Conservation (phyloP, 371 early-diverging fungal species). For the Actinomortierella ambigua region DNA sequence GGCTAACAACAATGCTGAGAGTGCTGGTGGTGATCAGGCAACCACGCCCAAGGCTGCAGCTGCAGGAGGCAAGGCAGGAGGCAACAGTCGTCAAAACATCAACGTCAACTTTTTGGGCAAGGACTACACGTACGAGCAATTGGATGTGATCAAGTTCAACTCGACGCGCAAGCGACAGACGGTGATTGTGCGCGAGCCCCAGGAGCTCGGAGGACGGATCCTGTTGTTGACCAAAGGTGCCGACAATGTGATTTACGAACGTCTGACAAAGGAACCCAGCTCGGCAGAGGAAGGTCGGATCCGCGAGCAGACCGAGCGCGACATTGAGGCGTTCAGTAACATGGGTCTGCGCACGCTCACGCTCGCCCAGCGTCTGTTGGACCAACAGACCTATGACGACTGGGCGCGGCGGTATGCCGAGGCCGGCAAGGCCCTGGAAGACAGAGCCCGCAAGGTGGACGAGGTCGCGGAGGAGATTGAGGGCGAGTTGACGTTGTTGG, state of each 20-base stretch:
- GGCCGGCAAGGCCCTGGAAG: slow-evolving; percentile 67
- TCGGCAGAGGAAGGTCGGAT: slow-evolving; percentile 49
- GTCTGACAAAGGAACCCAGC: slow-evolving; percentile 51
- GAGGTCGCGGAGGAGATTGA: slow-evolving; percentile 75
- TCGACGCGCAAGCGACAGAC: slow-evolving; percentile 89
- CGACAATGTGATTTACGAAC: slow-evolving; percentile 88
- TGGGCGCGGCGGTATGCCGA: slow-evolving; percentile 69
- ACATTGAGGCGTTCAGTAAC: slow-evolving; percentile 61
- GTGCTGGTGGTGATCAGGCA: slow-evolving; percentile 83
- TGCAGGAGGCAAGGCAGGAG: slow-evolving; percentile 10
- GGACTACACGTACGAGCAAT: slow-evolving; percentile 61
- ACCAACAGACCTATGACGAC: slow-evolving; percentile 66
- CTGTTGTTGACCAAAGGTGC: slow-evolving; percentile 96
- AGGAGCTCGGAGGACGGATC: slow-evolving; percentile 72
- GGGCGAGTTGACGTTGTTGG: slow-evolving; percentile 72
- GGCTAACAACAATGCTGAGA: slow-evolving; percentile 88
- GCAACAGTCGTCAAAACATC: slow-evolving; percentile 54
- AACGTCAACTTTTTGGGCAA: slow-evolving; percentile 73
- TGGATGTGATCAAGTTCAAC: slow-evolving; percentile 84
- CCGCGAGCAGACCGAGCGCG: slow-evolving; percentile 59
- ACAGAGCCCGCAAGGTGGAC: slow-evolving; percentile 76
- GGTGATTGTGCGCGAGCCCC: slow-evolving; percentile 69
- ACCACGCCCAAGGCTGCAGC: slow-evolving; percentile 29
- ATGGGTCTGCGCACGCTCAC: slow-evolving; percentile 87
- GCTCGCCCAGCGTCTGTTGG: slow-evolving; percentile 75